Conservation (phyloP, 2,329 filamentous ascomycete species). For the Hypoxylon sp. region DNA sequence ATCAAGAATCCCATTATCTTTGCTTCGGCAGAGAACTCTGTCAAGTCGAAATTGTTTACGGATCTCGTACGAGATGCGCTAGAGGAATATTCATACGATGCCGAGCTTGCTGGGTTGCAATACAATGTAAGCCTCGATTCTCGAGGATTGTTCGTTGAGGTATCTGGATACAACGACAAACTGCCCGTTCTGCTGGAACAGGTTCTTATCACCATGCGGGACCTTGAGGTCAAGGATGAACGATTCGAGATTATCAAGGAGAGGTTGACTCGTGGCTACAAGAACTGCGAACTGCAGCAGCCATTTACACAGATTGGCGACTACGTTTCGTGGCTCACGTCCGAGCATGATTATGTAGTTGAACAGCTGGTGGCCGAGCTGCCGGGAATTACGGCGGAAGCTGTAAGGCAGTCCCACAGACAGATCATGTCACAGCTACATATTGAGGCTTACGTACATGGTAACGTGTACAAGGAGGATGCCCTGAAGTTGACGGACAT, state of each 20-base stretch:
- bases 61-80: constrained; percentile 90
- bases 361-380: constrained; percentile 85
- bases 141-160: constrained; percentile 80
- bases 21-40: constrained; percentile 80
- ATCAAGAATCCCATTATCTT: constrained; percentile 84
- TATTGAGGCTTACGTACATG: constrained; percentile 89
- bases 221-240: constrained; percentile 86
- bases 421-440: constrained; percentile 86
- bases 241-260: constrained; percentile 95
- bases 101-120: constrained; percentile 88
- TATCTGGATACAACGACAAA: constrained; percentile 97
- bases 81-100: constrained; percentile 95
- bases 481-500: constrained; percentile 86
- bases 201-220: constrained; percentile 84
- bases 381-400: constrained; percentile 77
- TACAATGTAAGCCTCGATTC: constrained; percentile 82
- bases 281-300: constrained; percentile 89
- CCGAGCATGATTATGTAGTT: constrained; percentile 81
- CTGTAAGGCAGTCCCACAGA: constrained; percentile 82
- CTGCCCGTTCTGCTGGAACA: constrained; percentile 91
- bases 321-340: constrained; percentile 83
- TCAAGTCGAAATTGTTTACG: constrained; percentile 84
- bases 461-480: constrained; percentile 95
- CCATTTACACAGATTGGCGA: constrained; percentile 90
- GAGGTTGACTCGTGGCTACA: constrained; percentile 78